These are phyloP conservation scores for Calonectria pseudoreteaudii DNA, from an alignment of 2,329 filamentous ascomycete species.

Conservation along the genomic window DNA sequence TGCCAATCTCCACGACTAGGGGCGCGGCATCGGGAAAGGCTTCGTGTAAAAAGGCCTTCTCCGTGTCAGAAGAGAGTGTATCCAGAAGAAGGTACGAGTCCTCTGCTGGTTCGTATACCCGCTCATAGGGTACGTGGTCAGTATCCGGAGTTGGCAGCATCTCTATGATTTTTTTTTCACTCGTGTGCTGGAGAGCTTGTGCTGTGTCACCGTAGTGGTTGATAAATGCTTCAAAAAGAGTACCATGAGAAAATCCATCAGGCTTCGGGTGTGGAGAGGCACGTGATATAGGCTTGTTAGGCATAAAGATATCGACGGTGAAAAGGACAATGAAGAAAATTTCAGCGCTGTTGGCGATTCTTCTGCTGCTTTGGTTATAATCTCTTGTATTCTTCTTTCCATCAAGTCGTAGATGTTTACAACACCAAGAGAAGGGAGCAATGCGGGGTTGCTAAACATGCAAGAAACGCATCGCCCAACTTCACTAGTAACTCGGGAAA, in stretches of 20 bases:
- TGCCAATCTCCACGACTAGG: slow-evolving; percentile 86
- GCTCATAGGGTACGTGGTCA: slow-evolving; percentile 87
- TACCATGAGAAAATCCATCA: slow-evolving; percentile 18
- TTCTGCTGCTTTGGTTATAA: background rate
- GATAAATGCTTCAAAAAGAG: slow-evolving; percentile 35
- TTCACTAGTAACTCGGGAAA: background rate
- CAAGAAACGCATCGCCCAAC: background rate
- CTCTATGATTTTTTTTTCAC: background rate
- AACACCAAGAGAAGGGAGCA: background rate
- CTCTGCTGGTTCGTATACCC: slow-evolving; percentile 94
- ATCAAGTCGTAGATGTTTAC: background rate
- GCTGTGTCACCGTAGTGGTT: slow-evolving; percentile 5
- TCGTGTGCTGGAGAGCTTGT: background rate
- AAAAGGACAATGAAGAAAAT: background rate
- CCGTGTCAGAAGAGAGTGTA: slow-evolving; percentile 79
- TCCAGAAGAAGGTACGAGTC: slow-evolving; percentile 96
- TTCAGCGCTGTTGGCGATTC: background rate
- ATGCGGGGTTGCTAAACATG: background rate
- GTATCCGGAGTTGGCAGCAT: slow-evolving; percentile 97
- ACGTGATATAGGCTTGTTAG: slow-evolving; percentile 33
- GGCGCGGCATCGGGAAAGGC: slow-evolving; percentile 70
- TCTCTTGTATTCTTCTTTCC: background rate
- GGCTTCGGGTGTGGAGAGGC: slow-evolving; percentile 30
- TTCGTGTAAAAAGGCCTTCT: slow-evolving; percentile 74
- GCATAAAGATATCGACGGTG: background rate